Evolutionary conservation across 345 rosid genomes (phyloP).

Genomic region (Lumnitzera littorea): DNA sequence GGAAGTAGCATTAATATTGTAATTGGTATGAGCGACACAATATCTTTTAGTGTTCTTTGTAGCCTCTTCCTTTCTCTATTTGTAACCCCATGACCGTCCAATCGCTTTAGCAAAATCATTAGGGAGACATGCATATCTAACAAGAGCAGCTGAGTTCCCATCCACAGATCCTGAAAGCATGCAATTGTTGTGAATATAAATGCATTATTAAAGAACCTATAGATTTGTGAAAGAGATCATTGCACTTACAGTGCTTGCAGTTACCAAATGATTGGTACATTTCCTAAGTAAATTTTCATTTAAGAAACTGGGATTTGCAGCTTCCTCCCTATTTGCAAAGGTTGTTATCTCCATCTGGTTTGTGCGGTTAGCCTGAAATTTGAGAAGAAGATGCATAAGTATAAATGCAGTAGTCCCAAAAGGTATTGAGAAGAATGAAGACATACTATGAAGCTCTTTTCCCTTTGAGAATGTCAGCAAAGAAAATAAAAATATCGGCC

Average conservation of each 20-base stretch:
- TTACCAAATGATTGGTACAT: conserved; percentile 25
- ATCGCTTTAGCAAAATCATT: conserved; percentile 34
- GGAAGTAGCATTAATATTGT: conserved; percentile 61
- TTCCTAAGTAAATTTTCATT: conserved; percentile 31
- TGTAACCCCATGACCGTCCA: conserved; percentile 31
- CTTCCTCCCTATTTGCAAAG: conserved; percentile 5
- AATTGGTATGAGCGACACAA: conserved; percentile 44
- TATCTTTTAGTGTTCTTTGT: conserved; percentile 37
- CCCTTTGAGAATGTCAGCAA: no score
- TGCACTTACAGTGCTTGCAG: conserved; percentile 6
- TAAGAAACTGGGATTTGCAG: conserved; percentile 11
- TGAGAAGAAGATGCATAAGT: background rate
- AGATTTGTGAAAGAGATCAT: conserved; percentile 1
- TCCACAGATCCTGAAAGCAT: conserved; percentile 33
- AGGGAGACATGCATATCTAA: conserved; percentile 33
- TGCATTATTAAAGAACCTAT: background rate
- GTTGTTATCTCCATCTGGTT: conserved; percentile 9
- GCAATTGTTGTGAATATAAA: conserved; percentile 1
- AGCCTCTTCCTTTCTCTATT: conserved; percentile 37
- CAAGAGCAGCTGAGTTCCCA: conserved; percentile 58
- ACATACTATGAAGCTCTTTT: no score
- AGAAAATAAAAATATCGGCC: no score
- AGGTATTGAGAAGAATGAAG: no score
- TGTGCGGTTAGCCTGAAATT: conserved; percentile 17
- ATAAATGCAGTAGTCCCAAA: no score